Percentiles rank a stretch among this genome's conserved stretches.
Conservation (phyloP, 768 basidiomycete species). For the Kwoniella mangroviensis region DNA sequence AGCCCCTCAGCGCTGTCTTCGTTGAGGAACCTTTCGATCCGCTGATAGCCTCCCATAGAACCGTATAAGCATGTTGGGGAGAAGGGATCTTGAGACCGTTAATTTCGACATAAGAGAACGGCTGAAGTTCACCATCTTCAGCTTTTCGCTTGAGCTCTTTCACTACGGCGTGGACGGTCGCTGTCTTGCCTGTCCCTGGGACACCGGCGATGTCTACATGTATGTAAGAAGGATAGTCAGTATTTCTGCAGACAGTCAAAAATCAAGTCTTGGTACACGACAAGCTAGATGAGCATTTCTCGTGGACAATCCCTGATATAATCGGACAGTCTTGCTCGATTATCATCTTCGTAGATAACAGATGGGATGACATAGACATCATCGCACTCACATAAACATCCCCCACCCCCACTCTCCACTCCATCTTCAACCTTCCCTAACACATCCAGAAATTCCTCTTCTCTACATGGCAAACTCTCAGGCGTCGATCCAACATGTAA, state of each 20-base stretch:
- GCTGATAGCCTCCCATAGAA: slow-evolving; percentile 91
- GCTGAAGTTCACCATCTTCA: slow-evolving; percentile 79
- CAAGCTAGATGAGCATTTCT: too few species aligned
- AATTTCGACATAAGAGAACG: slow-evolving; percentile 96
- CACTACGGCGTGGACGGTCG: slow-evolving; percentile 91
- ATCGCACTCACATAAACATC: slow-evolving; percentile 79
- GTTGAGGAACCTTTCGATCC: slow-evolving; percentile 72
- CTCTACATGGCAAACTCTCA: slow-evolving; percentile 84
- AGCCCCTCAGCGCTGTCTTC: slow-evolving; percentile 79
- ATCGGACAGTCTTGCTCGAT: too few species aligned
- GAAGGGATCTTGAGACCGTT: slow-evolving; percentile 94
- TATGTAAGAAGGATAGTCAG: background rate
- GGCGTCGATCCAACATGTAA: slow-evolving; percentile 92
- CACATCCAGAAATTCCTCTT: slow-evolving; percentile 79
- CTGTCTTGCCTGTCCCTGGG: slow-evolving; percentile 90
- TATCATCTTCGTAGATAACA: background rate
- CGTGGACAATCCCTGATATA: too few species aligned
- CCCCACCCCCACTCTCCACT: slow-evolving; percentile 89
- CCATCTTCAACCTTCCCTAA: slow-evolving; percentile 77
- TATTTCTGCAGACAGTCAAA: too few species aligned
- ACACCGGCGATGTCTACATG: slow-evolving; percentile 89
- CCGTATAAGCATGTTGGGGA: slow-evolving; percentile 84
- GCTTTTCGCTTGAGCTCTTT: slow-evolving; percentile 89
- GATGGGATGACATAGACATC: slow-evolving; percentile 5
- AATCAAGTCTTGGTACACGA: too few species aligned